phyloP scores from a whole-genome alignment of 2,329 filamentous ascomycete species.

The Aspergillus pseudonomiae region DNA sequence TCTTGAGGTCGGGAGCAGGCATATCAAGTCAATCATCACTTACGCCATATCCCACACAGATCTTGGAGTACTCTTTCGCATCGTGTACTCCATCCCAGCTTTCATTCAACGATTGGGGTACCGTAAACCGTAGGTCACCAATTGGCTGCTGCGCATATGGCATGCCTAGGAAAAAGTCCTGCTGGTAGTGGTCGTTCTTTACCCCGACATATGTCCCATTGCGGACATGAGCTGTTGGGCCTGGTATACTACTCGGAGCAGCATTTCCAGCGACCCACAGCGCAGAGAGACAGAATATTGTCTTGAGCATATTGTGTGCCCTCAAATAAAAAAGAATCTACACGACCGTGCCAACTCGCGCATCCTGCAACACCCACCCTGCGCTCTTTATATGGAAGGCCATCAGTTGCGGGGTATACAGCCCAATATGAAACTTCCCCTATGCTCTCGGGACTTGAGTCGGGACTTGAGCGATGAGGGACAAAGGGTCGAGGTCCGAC shows the following conservation, averaged over 20 bases:
- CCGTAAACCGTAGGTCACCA: slow-evolving; percentile 56
- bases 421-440: background rate
- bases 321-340: background rate
- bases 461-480: background rate
- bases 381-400: background rate
- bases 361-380: background rate
- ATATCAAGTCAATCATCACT: slow-evolving; percentile 23
- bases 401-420: background rate
- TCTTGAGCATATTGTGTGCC: slow-evolving; percentile 1
- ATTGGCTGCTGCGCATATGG: slow-evolving; percentile 61
- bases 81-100: slow-evolving; percentile 46
- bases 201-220: slow-evolving; percentile 55
- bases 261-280: slow-evolving; percentile 17
- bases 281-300: background rate
- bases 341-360: background rate
- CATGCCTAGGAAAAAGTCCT: slow-evolving; percentile 59
- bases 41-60: slow-evolving; percentile 57
- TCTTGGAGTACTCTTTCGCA: slow-evolving; percentile 50
- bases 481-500: background rate
- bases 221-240: slow-evolving; percentile 37
- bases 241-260: slow-evolving; percentile 22
- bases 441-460: background rate
- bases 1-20: background rate
- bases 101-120: slow-evolving; percentile 54
- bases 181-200: slow-evolving; percentile 44